Percentiles rank a stretch among this genome's conserved stretches.
Conservation (phyloP, 768 basidiomycete species). For the Leccinum uliginosum region DNA sequence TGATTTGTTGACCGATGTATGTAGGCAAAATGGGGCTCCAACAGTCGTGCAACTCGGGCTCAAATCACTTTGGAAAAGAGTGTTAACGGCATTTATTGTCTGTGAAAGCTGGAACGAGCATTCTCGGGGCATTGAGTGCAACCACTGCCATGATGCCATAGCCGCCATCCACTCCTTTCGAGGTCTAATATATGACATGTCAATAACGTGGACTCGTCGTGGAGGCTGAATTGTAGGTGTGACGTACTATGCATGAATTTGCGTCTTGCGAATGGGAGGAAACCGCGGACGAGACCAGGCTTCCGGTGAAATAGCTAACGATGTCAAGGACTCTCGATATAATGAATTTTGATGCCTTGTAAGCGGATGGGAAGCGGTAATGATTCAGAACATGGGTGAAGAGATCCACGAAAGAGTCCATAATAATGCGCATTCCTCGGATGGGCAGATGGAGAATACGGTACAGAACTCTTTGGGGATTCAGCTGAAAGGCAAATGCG, state of each 20-base stretch:
- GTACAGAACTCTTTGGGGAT: slow-evolving; percentile 65
- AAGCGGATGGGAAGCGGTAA: slow-evolving; percentile 44
- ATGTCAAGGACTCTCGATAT: slow-evolving; percentile 26
- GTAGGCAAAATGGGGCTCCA: slow-evolving; percentile 65
- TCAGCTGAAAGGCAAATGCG: slow-evolving; percentile 44
- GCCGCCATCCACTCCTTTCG: slow-evolving; percentile 23
- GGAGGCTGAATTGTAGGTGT: not conserved
- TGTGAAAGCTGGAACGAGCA: slow-evolving; percentile 16
- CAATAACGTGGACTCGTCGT: not conserved
- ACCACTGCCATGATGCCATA: slow-evolving; percentile 25
- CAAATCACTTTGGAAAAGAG: slow-evolving; percentile 35
- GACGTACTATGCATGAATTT: slow-evolving; percentile 38
- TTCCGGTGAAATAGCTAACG: slow-evolving; percentile 27
- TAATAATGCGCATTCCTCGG: slow-evolving; percentile 69
- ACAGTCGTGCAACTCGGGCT: slow-evolving; percentile 29
- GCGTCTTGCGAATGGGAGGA: slow-evolving; percentile 29
- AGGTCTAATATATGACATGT: slow-evolving; percentile 25
- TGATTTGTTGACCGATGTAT: slow-evolving; percentile 53
- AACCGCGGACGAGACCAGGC: slow-evolving; percentile 26
- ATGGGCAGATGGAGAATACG: slow-evolving; percentile 79
- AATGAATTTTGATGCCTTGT: slow-evolving; percentile 19
- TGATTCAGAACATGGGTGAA: slow-evolving; percentile 49
- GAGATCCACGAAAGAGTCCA: slow-evolving; percentile 78
- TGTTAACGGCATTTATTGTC: slow-evolving; percentile 32
- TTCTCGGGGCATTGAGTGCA: slow-evolving; percentile 20